Percentiles rank a stretch among this genome's conserved stretches.
Conservation (phyloP, 2,329 filamentous ascomycete species). For the Colletotrichum zoysiae region DNA sequence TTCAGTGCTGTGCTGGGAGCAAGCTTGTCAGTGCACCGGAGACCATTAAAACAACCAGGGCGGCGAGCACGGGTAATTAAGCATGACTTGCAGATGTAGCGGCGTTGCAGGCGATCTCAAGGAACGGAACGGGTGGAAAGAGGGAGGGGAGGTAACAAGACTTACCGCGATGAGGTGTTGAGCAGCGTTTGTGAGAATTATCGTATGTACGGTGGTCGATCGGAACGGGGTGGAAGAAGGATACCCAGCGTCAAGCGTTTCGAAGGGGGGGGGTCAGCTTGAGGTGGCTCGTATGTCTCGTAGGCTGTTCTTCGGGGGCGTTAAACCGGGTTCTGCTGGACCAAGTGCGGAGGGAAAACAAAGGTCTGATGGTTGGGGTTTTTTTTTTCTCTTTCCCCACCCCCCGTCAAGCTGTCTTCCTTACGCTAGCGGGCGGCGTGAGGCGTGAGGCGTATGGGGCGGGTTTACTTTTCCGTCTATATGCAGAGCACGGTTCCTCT, state of each 20-base stretch:
- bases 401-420: conserved; percentile 39
- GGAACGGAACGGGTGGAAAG: conserved; percentile 18
- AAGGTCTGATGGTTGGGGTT: conserved; percentile 31
- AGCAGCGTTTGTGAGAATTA: conserved; percentile 14
- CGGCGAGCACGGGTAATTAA: conserved; percentile 21
- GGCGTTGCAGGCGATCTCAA: conserved; percentile 21
- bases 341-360: conserved; percentile 38
- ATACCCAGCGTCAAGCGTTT: conserved; percentile 18
- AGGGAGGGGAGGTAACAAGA: conserved; percentile 14
- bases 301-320: conserved; percentile 20
- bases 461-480: conserved; percentile 36
- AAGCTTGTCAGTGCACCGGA: conserved; percentile 39
- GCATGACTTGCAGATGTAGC: conserved; percentile 37
- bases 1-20: conserved; percentile 27
- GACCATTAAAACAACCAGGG: conserved; percentile 34
- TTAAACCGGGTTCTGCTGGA: conserved; percentile 18
- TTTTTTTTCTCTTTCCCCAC: neutral
- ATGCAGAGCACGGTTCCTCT: conserved; percentile 37
- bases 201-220: conserved; percentile 21
- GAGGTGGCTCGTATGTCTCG: conserved; percentile 33
- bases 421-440: conserved; percentile 36
- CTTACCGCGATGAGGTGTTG: conserved; percentile 26
- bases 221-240: conserved; percentile 12
- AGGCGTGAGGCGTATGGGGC: conserved; percentile 29
- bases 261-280: conserved; percentile 12